A percentile compares a stretch with the other conserved stretches of the same genome.
phyloP scores from a whole-genome alignment of 1,139 yeast genomes.

The Magnusiomyces ingens region DNA sequence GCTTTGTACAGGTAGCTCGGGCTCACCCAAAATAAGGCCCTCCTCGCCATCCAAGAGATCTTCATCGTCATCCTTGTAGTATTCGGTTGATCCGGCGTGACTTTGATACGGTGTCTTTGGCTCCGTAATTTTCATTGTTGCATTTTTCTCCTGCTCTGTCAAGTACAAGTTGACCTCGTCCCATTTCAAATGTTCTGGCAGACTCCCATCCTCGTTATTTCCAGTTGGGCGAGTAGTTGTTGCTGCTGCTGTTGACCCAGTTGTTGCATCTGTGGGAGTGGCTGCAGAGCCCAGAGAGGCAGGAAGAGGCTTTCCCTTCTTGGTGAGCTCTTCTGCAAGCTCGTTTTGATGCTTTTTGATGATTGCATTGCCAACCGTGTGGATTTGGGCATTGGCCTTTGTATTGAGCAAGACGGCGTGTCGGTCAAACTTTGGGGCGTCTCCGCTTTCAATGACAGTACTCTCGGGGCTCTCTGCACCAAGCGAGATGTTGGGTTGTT shows the following conservation, averaged over 20 bases:
- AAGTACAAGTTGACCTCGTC: conserved; percentile 63
- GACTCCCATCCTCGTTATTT: conserved; percentile 11
- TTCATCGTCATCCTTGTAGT: conserved; percentile 68
- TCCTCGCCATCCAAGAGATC: conserved; percentile 41
- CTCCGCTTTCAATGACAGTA: not conserved
- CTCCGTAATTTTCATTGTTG: conserved; percentile 84
- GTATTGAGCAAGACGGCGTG: conserved; percentile 44
- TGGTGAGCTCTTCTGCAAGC: conserved; percentile 13
- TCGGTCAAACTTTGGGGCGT: conserved; percentile 32
- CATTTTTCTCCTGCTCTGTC: conserved; percentile 61
- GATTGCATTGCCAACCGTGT: conserved; percentile 26
- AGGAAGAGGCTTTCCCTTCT: conserved; percentile 26
- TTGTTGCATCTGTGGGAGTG: not conserved
- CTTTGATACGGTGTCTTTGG: conserved; percentile 98
- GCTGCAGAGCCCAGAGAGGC: too few species aligned
- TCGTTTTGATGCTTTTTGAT: conserved; percentile 7
- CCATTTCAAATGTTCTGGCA: conserved; percentile 50
- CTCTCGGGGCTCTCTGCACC: not conserved
- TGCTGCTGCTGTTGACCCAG: not conserved
- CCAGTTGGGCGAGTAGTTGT: not conserved
- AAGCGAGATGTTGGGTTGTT: not conserved
- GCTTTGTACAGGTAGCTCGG: conserved; percentile 32
- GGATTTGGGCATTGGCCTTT: conserved; percentile 37
- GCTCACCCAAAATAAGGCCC: conserved; percentile 48
- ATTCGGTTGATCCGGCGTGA: conserved; percentile 82